Conservation (phyloP, 2,329 filamentous ascomycete genomes). For the Thermomyces lanuginosus region DNA sequence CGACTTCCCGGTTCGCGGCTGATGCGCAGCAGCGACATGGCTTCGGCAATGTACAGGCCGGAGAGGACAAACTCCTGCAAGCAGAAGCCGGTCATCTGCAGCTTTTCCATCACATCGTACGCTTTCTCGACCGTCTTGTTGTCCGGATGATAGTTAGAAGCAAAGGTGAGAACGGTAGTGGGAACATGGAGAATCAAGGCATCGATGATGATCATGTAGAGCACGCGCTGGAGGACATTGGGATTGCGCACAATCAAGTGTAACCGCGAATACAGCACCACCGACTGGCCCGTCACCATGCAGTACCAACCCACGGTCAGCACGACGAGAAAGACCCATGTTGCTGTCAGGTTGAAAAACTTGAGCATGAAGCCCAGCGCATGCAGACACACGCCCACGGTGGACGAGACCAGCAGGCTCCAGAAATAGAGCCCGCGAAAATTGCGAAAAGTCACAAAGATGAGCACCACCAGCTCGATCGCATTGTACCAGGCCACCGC, state of each 20-base stretch:
- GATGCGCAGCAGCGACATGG: conserved; percentile 34
- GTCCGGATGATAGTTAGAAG: conserved; percentile 20
- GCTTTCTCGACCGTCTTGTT: conserved; percentile 15
- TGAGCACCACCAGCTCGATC: conserved; percentile 32
- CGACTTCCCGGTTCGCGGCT: conserved; percentile 28
- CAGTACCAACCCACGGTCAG: conserved; percentile 32
- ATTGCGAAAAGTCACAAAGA: conserved; percentile 33
- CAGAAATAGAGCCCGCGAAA: conserved; percentile 36
- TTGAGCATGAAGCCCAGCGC: conserved; percentile 33
- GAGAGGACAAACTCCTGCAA: conserved; percentile 41
- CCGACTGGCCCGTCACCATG: conserved; percentile 34
- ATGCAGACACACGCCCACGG: conserved; percentile 30
- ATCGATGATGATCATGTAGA: conserved; percentile 32
- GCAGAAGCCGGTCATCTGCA: conserved; percentile 42
- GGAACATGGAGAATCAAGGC: conserved; percentile 30
- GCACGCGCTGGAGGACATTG: conserved; percentile 23
- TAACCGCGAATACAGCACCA: conserved; percentile 36
- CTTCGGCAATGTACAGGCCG: conserved; percentile 38
- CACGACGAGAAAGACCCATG: conserved; percentile 26
- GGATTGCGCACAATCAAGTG: conserved; percentile 30
- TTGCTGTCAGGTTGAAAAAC: conserved; percentile 25
- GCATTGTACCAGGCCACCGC: conserved; percentile 36
- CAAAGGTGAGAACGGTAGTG: conserved; percentile 30
- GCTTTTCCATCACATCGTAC: conserved; percentile 36
- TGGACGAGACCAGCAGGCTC: conserved; percentile 30